Percentiles rank a stretch among this genome's conserved stretches.
Conservation (phyloP, 2,329 filamentous ascomycete genomes). For the Didymella exigua region DNA sequence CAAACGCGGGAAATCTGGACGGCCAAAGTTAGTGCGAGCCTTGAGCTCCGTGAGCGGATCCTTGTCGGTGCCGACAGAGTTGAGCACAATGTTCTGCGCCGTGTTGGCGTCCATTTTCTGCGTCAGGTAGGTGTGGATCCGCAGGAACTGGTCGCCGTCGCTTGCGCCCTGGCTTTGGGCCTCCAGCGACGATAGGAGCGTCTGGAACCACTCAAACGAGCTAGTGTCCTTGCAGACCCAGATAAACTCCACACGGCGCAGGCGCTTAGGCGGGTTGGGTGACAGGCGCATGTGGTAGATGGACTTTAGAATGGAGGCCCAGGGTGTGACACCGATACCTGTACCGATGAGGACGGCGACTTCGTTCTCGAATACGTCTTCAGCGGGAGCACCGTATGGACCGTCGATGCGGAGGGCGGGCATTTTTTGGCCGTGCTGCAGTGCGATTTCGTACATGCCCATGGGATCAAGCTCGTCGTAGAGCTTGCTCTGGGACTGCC, state of each 20-base stretch:
- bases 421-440: slow-evolving; percentile 93
- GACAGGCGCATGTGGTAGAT: slow-evolving; percentile 95
- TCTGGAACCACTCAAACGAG: slow-evolving; percentile 99
- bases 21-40: slow-evolving; percentile 89
- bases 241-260: slow-evolving; percentile 96
- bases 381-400: slow-evolving; percentile 93
- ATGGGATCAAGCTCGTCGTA: slow-evolving; percentile 90
- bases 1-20: slow-evolving; percentile 83
- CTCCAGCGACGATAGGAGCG: slow-evolving; percentile 87
- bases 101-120: slow-evolving; percentile 91
- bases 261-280: slow-evolving; percentile 85
- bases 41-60: slow-evolving; percentile 93
- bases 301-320: slow-evolving; percentile 90
- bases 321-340: slow-evolving; percentile 85
- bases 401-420: slow-evolving; percentile 88
- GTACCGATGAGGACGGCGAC: slow-evolving; percentile 85
- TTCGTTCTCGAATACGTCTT: slow-evolving; percentile 95
- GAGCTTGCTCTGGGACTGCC: slow-evolving; percentile 82
- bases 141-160: slow-evolving; percentile 83
- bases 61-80: slow-evolving; percentile 84
- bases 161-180: slow-evolving; percentile 71
- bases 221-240: slow-evolving; percentile 97
- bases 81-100: slow-evolving; percentile 94
- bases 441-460: slow-evolving; percentile 97
- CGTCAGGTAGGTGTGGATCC: slow-evolving; percentile 97